Conservation (phyloP, 176 grass and related monocot genomes). For the Carex parvula region DNA sequence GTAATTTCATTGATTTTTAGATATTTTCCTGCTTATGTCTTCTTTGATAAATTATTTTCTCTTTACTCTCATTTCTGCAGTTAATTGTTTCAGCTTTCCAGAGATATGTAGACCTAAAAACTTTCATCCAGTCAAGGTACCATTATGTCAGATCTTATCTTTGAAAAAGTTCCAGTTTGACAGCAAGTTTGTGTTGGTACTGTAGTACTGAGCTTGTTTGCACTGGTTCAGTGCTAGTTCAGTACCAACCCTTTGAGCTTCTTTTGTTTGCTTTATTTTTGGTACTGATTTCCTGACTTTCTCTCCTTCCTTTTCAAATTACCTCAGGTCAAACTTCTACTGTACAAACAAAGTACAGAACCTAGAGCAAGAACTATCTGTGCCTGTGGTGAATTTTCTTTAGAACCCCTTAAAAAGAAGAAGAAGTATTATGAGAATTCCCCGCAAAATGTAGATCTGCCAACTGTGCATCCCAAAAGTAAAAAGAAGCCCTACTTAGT, state of each 20-base stretch:
- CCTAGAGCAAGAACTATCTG: constrained; percentile 11
- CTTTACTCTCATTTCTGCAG: constrained; percentile 18
- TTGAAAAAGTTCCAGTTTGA: neutral
- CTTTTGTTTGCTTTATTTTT: neutral
- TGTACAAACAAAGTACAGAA: constrained; percentile 13
- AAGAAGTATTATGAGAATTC: constrained; percentile 15
- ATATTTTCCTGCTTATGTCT: neutral
- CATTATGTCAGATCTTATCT: neutral
- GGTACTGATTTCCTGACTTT: neutral
- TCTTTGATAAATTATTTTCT: neutral
- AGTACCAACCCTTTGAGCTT: neutral
- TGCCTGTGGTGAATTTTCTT: constrained; percentile 28
- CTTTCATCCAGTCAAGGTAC: constrained; percentile 25
- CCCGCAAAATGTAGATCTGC: constrained; percentile 82
- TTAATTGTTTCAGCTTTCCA: constrained; percentile 28
- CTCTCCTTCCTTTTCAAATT: neutral
- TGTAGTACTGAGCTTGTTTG: neutral
- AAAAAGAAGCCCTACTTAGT: constrained; percentile 83
- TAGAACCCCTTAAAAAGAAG: constrained; percentile 2
- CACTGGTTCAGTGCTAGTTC: neutral
- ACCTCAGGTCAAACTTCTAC: constrained; percentile 20
- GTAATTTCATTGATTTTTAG: neutral
- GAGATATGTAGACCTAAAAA: constrained; percentile 21
- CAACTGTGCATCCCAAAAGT: constrained; percentile 56
- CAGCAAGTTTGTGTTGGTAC: neutral